Evolutionary conservation across 2,329 filamentous ascomycete genomes (phyloP).

Genomic region (Aspergillus sp.): DNA sequence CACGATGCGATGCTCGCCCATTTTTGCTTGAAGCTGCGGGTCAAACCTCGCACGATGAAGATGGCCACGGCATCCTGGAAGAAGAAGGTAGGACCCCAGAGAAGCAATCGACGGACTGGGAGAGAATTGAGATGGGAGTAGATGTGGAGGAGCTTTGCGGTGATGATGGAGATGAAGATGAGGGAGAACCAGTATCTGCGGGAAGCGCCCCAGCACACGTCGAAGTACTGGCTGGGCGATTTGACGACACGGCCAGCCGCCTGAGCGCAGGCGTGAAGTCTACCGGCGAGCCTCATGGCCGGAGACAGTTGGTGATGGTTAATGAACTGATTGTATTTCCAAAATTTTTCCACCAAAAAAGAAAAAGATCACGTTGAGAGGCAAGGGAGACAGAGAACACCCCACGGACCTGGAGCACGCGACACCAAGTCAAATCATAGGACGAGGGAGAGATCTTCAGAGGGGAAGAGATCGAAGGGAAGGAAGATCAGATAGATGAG

Average conservation of each 20-base stretch:
- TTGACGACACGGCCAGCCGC: neutral
- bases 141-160: slow-evolving; percentile 22
- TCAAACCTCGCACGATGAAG: slow-evolving; percentile 17
- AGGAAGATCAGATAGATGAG: neutral
- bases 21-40: slow-evolving; percentile 17
- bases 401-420: neutral
- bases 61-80: slow-evolving; percentile 24
- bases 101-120: slow-evolving; percentile 14
- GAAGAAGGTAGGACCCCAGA: slow-evolving; percentile 26
- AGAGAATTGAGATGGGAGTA: slow-evolving; percentile 23
- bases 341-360: too few relatives aligned
- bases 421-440: neutral
- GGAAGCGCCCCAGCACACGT: slow-evolving; percentile 21
- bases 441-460: neutral
- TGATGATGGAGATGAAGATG: slow-evolving; percentile 20
- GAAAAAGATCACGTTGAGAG: neutral
- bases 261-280: neutral
- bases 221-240: slow-evolving; percentile 6
- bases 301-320: too few relatives aligned
- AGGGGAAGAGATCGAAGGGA: neutral
- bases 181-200: slow-evolving; percentile 28
- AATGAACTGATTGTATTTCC: too few relatives aligned
- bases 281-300: neutral
- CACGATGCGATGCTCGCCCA: too few relatives aligned
- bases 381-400: neutral